Percentiles rank a stretch among this genome's conserved stretches.
Conservation (phyloP, 2,329 filamentous ascomycete species). For the Beauveria bassiana region DNA sequence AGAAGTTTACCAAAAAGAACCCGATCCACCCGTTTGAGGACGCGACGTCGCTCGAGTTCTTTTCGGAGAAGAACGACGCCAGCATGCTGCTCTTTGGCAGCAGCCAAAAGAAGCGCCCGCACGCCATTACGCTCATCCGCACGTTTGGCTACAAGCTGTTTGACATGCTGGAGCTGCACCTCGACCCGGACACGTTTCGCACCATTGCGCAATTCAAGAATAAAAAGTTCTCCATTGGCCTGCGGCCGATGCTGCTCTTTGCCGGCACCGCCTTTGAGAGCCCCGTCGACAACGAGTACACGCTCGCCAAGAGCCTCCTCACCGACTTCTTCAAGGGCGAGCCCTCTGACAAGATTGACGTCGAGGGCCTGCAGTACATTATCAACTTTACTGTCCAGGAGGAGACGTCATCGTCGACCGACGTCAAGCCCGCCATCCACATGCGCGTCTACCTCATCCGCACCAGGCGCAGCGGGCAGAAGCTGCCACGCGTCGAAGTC, state of each 20-base stretch:
- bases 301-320: conserved; percentile 78
- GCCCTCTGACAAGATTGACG: conserved; percentile 74
- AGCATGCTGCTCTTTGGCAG: conserved; percentile 76
- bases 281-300: conserved; percentile 70
- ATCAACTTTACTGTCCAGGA: conserved; percentile 75
- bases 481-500: conserved; percentile 81
- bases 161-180: conserved; percentile 88
- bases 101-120: conserved; percentile 91
- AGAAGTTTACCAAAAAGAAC: conserved; percentile 98
- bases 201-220: conserved; percentile 68
- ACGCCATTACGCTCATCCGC: conserved; percentile 74
- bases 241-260: conserved; percentile 89
- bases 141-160: conserved; percentile 81
- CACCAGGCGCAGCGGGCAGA: conserved; percentile 81
- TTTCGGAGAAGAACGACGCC: conserved; percentile 93
- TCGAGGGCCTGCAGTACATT: conserved; percentile 89
- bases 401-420: conserved; percentile 30
- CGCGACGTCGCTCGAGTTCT: conserved; percentile 80
- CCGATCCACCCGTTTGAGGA: conserved; percentile 92
- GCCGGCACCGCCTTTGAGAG: conserved; percentile 82
- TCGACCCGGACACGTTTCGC: conserved; percentile 67
- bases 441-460: conserved; percentile 78
- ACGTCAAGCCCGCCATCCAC: conserved; percentile 49
- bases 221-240: conserved; percentile 66
- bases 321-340: conserved; percentile 83